Percentiles rank a stretch among this genome's conserved stretches.
Conservation (phyloP, 2,329 filamentous ascomycete species). For the Periconia digitata region DNA sequence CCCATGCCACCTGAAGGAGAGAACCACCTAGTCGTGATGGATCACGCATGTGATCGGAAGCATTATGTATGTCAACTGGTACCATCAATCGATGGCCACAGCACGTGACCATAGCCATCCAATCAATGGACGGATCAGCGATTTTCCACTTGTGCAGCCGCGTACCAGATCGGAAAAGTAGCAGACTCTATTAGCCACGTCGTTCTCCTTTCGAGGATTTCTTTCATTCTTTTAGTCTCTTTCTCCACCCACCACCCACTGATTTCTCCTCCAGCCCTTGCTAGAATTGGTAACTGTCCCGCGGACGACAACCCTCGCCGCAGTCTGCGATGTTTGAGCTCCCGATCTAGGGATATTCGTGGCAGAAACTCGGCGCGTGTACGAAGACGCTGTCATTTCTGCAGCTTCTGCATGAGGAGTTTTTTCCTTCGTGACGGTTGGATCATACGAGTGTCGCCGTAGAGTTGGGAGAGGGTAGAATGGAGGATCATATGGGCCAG, state of each 20-base stretch:
- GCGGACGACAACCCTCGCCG: slow-evolving; percentile 19
- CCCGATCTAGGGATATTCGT: slow-evolving; percentile 15
- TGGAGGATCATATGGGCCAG: slow-evolving; percentile 39
- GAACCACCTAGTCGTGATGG: too few species aligned
- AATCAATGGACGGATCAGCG: too few species aligned
- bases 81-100: too few species aligned
- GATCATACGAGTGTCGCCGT: slow-evolving; percentile 17
- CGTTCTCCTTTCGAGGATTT: too few species aligned
- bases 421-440: background rate
- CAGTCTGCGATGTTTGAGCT: background rate
- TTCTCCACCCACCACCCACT: slow-evolving; percentile 35
- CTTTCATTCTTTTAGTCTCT: slow-evolving; percentile 26
- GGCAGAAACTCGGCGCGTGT: slow-evolving; percentile 30
- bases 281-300: slow-evolving; percentile 31
- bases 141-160: too few species aligned
- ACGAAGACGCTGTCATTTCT: too few species aligned
- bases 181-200: too few species aligned
- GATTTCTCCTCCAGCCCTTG: slow-evolving; percentile 37
- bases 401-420: slow-evolving; percentile 12
- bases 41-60: too few species aligned
- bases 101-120: too few species aligned
- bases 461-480: slow-evolving; percentile 37
- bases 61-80: too few species aligned
- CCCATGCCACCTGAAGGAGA: too few species aligned
- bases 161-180: too few species aligned